phyloP scores from a whole-genome alignment of 2,329 filamentous ascomycete species.

The Trichoderma oligosporum region DNA sequence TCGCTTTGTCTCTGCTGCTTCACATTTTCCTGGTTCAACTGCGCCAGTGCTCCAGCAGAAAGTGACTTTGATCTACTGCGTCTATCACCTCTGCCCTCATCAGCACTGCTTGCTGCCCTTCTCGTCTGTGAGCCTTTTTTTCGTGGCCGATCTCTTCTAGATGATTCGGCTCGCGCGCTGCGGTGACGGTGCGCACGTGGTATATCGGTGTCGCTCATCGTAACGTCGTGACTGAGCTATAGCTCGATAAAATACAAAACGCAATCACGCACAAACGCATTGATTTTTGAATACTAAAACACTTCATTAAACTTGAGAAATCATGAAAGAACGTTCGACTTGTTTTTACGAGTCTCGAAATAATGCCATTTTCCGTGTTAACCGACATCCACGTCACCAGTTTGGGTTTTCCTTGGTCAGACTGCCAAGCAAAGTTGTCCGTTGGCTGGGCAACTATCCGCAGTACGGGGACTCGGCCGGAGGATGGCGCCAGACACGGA shows the following conservation, averaged over 20 bases:
- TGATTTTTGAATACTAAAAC: neutral
- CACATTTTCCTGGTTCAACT: conserved; percentile 59
- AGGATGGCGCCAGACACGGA: conserved; percentile 9
- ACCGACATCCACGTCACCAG: conserved; percentile 17
- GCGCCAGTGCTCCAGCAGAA: conserved; percentile 58
- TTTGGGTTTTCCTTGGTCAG: conserved; percentile 11
- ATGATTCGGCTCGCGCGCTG: conserved; percentile 29
- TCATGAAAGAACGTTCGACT: neutral
- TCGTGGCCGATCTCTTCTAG: conserved; percentile 35
- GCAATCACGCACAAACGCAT: neutral
- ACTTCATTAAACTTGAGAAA: neutral
- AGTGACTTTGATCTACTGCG: conserved; percentile 31
- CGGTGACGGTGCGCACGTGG: conserved; percentile 32
- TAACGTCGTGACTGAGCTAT: conserved; percentile 23
- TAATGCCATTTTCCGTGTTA: neutral
- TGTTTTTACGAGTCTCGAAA: conserved; percentile 6
- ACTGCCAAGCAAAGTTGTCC: neutral
- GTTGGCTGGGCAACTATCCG: conserved; percentile 15
- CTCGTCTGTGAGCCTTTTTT: conserved; percentile 35
- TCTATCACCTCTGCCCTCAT: conserved; percentile 32
- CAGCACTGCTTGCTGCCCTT: conserved; percentile 33
- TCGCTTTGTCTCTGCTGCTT: conserved; percentile 47
- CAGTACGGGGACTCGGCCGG: neutral
- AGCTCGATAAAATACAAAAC: conserved; percentile 25
- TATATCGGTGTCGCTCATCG: conserved; percentile 36